Base-by-base conservation (phyloP, 345 rosid genomes). In the Acer campestre region DNA sequence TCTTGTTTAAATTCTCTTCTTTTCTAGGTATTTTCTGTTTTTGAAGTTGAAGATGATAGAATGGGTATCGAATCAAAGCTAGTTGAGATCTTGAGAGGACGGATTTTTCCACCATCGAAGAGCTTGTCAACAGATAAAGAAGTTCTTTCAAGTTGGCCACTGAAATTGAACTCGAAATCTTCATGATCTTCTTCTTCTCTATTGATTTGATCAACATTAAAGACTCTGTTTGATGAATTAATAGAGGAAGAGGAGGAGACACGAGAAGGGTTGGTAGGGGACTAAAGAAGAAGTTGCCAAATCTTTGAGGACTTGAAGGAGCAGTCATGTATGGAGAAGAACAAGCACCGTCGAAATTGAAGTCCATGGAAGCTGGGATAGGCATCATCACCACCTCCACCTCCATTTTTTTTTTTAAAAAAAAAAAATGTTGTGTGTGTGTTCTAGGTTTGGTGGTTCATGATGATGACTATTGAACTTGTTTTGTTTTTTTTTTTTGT, bases 261-360 rank as follows among this genome's bases (percentile, higher is more conserved):
- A 11, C 89, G 86, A 55, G 90, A 69, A 58, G 97, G 98, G 73
- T 92, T 92, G 8, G 96, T 46, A 2, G 97, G 96, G 18, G 94
- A 53, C 92, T 90, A 31, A 83, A 84, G 81, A 79, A 78, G 81
- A 87, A 82, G 83, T 80, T 87, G 58, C 91, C 95, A 38, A 95
- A 90, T 53, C 87, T 81, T 18, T 91, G 94, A 20, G 98, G 98
- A 38, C 95, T 93, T n/a, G 97, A 90, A 70, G 98, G 98, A 81
- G 98, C 98, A n/a, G 98, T 93, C 72, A 92, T 89, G 91, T 87
- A 95, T 0, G 98, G 98, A 68, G 98, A 91, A 11, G 98, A 95
- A 48, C 92, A 86, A 12, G 86, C 69, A 82, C 97, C 93, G 76
- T 93, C 95, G 71, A 95, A 93, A 81, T 89, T 90, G 86, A 93